A percentile compares a stretch with the other conserved stretches of the same genome.
Conservation (phyloP, 2,329 filamentous ascomycete genomes). For the Rutstroemia sp. region DNA sequence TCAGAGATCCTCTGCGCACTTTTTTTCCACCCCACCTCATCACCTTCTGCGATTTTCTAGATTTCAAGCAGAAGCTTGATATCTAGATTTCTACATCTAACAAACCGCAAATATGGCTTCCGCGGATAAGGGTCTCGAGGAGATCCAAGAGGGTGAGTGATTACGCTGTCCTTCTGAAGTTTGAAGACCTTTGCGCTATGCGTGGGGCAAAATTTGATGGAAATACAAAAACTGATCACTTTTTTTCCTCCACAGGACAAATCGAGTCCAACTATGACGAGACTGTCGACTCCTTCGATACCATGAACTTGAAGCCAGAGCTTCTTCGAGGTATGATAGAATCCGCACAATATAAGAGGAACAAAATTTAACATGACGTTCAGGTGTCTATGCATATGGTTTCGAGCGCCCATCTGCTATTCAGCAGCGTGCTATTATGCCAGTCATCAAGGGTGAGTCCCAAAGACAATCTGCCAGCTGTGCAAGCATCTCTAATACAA, state of each 20-base stretch:
- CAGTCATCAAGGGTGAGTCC: slow-evolving; percentile 92
- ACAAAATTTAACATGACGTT: slow-evolving; percentile 17
- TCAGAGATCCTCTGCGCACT: slow-evolving; percentile 26
- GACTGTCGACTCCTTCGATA: slow-evolving; percentile 97
- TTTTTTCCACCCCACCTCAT: slow-evolving; percentile 22
- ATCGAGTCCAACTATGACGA: slow-evolving; percentile 99
- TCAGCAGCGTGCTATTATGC: slow-evolving; percentile 99
- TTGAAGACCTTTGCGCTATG: neutral
- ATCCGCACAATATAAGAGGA: slow-evolving; percentile 8
- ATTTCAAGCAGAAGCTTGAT: slow-evolving; percentile 73
- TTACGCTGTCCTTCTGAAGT: neutral
- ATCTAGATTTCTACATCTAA: slow-evolving; percentile 50
- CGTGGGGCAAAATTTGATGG: neutral
- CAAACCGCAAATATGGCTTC: slow-evolving; percentile 86
- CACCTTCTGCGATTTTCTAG: slow-evolving; percentile 41
- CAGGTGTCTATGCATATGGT: slow-evolving; percentile 95
- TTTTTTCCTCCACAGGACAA: slow-evolving; percentile 56
- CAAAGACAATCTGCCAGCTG: slow-evolving; percentile 1
- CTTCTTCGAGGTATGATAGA: slow-evolving; percentile 75
- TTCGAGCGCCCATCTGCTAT: slow-evolving; percentile 99
- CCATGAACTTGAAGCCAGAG: slow-evolving; percentile 95
- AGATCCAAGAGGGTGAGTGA: slow-evolving; percentile 82
- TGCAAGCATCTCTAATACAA: slow-evolving; percentile 17
- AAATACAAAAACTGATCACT: neutral
- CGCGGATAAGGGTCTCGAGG: slow-evolving; percentile 89